Base-by-base conservation (phyloP, 1,284 basidiomycete genomes). In the Ceraceosorus bombacis region DNA sequence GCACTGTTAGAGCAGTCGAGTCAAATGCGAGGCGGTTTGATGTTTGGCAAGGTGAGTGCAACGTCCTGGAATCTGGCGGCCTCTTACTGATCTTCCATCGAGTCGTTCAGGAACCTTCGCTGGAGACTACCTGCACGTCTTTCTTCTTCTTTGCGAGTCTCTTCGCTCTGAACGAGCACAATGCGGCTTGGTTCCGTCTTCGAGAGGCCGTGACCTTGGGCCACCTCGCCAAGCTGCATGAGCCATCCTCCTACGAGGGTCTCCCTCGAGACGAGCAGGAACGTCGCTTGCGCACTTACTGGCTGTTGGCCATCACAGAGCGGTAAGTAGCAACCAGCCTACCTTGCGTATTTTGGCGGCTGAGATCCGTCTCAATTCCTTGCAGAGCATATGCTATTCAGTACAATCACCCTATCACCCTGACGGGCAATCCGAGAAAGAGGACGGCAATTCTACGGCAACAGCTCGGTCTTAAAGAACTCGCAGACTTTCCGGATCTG, bases 301-400 rank as follows among this genome's bases (percentile, higher is more conserved):
- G 73, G 56, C 58, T 75, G 38, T 65, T 75, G 6, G 72, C 69
- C 46, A 75, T 75, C 56, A 75, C 73, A 2, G 73, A 75, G 55
- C 57, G 72, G 43, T 46, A 46, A 46, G 43, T 10, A 10, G 43
- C 43, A 46, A 15, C 2, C 10, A 46, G 15, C 43, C 10, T 10
- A 46, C 43, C 15, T 10, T 27, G 27, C 27, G 27, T 4, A 10
- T 1, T 46, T 46, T 15, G 43, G 10, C 15, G 43, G 43, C 43
- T 46, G 43, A 46, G 10, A 10, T 46, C 4, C 1, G 10, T 3
- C 27, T 27, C 27, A 27, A 27, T 27, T 27, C 10, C 43, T 46
- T 46, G 43, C 43, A 46, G 43, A 3, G 70, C 70, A 9, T 72
- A 69, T 39, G 69, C 70, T 6, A 68, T 72, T 48, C 70, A 72